phyloP scores from a whole-genome alignment of 2,329 filamentous ascomycete species.

The Fusarium lateritium region DNA sequence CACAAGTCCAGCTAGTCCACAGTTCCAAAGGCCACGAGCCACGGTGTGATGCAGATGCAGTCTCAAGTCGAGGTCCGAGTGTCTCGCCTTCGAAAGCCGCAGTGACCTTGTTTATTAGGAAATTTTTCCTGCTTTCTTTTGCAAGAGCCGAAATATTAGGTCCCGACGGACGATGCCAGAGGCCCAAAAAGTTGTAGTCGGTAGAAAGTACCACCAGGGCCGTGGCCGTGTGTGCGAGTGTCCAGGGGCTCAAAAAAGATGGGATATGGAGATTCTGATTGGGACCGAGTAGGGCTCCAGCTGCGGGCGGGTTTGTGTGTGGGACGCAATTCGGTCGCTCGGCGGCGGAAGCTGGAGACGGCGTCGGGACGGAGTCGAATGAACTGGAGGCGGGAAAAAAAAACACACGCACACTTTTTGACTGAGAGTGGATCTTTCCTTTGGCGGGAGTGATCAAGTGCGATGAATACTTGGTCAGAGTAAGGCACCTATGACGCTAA shows the following conservation, averaged over 20 bases:
- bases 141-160: conserved; percentile 39
- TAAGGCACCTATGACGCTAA: background rate
- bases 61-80: conserved; percentile 20
- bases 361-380: conserved; percentile 41
- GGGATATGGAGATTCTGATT: conserved; percentile 41
- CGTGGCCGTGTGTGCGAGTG: conserved; percentile 39
- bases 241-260: conserved; percentile 41
- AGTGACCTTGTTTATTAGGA: conserved; percentile 16
- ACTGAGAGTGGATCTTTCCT: conserved; percentile 13
- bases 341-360: conserved; percentile 43
- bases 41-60: conserved; percentile 24
- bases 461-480: background rate
- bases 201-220: conserved; percentile 41
- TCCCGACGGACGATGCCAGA: conserved; percentile 42
- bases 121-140: conserved; percentile 21
- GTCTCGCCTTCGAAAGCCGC: conserved; percentile 27
- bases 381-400: conserved; percentile 23
- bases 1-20: conserved; percentile 38
- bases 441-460: conserved; percentile 4
- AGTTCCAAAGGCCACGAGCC: conserved; percentile 38
- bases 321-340: conserved; percentile 44
- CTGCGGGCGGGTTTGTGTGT: conserved; percentile 39
- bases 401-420: conserved; percentile 30
- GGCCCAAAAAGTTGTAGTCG: conserved; percentile 45
- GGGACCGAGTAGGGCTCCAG: conserved; percentile 46